Evolutionary conservation across 1,284 basidiomycete genomes (phyloP), one percentile per base, ranked within the genome.

Genomic region (Fomitopsis pinicola): DNA sequence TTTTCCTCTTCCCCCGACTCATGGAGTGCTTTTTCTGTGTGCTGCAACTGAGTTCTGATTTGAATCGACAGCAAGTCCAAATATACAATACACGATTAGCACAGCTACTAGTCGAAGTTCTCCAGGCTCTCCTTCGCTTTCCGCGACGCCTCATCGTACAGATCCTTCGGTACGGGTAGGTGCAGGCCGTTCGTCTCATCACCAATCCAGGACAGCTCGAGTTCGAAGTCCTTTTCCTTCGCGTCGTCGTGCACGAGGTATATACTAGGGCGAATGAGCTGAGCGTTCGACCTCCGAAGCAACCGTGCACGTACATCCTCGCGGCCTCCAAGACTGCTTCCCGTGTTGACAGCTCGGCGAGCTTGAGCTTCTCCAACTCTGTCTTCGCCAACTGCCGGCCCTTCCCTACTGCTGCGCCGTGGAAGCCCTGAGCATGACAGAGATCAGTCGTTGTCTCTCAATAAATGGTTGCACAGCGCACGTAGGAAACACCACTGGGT

Each of bases 181-280:
- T 98, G 95, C 58, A 89, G 77, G 54, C 87, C 87, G 33, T 89
- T 87, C 26, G 92, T 93, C 77, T 97, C 94, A 33, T 88, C 83
- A 35, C 95, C 88, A 63, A 98, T 87, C 97, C 97, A 99, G 42
- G 95, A 94, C 82, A 99, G 86, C 76, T 99, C 97, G 28, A 99
- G 84, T 75, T 99, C 97, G 69, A 99, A 99, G 59, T 95, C 92
- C 73, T 97, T 97, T 78, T 99, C 97, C 75, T 98, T 98, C 61
- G 92, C 82, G 69, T 99, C 97, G 66, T 99, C 97, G 73, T 99
- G 97, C 15, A 97, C 95, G 60, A 96, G 86, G 78, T 98, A 95
- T 73, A 99, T 97, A 73, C 96, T 98, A 38, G 12, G 15, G 15
- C 19, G 28, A 42, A 33, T 53, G 19, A 42, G 33, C 17, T 30